Conservation (phyloP, 2,329 filamentous ascomycete genomes). For the Didymella segeticola region DNA sequence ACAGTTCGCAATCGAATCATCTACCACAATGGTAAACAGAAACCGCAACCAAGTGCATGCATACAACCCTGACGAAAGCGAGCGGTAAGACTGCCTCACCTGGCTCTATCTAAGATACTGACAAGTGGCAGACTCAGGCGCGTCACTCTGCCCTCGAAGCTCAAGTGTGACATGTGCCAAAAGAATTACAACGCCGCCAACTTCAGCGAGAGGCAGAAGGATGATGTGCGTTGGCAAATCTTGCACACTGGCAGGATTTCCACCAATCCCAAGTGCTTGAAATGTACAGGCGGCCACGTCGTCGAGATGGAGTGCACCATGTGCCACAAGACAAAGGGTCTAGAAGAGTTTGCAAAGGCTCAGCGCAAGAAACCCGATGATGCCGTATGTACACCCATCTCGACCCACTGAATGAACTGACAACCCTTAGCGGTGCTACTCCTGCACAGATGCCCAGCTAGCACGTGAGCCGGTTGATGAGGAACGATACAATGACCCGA, state of each 20-base stretch:
- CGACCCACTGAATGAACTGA: slow-evolving; percentile 12
- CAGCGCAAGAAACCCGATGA: slow-evolving; percentile 56
- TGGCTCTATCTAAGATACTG: neutral
- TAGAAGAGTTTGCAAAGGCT: slow-evolving; percentile 59
- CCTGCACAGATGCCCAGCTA: slow-evolving; percentile 39
- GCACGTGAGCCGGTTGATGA: slow-evolving; percentile 33
- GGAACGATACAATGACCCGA: slow-evolving; percentile 39
- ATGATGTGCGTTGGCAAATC: slow-evolving; percentile 35
- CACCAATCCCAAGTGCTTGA: slow-evolving; percentile 50
- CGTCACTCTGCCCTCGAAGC: slow-evolving; percentile 33
- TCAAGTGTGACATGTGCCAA: slow-evolving; percentile 57
- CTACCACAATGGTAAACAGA: neutral
- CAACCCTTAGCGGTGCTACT: slow-evolving; percentile 35
- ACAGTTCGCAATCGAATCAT: neutral
- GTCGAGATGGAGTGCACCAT: slow-evolving; percentile 58
- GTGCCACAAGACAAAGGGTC: slow-evolving; percentile 55
- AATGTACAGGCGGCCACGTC: slow-evolving; percentile 52
- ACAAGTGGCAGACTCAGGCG: slow-evolving; percentile 23
- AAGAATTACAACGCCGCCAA: slow-evolving; percentile 46
- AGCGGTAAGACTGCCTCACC: slow-evolving; percentile 9
- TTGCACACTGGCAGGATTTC: slow-evolving; percentile 19
- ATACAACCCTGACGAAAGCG: slow-evolving; percentile 22
- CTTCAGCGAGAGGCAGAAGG: slow-evolving; percentile 59
- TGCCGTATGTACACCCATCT: slow-evolving; percentile 49
- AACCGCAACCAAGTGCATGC: slow-evolving; percentile 9